Conservation (phyloP, 257 asterid genomes). For the Solanum chiquidenum region DNA sequence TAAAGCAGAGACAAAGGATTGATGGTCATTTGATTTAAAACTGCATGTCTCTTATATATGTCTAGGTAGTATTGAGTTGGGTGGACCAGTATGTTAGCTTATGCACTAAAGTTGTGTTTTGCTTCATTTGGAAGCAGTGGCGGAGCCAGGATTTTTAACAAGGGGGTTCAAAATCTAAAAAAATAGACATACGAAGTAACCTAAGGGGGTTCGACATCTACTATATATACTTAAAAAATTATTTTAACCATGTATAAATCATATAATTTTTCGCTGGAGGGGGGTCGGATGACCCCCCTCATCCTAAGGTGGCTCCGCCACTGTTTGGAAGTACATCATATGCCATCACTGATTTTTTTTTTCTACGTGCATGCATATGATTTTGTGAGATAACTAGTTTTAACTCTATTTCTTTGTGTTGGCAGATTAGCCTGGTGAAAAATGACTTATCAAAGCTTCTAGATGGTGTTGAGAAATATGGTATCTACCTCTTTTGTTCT, state of each 20-base stretch:
- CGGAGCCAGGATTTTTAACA: too few species aligned
- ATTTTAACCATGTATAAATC: too few species aligned
- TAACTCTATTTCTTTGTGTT: not conserved
- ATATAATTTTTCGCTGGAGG: too few species aligned
- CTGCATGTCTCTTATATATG: not conserved
- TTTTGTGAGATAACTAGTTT: not conserved
- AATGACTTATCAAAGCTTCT: slow-evolving; percentile 76
- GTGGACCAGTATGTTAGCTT: not conserved
- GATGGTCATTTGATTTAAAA: not conserved
- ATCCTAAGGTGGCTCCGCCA: too few species aligned
- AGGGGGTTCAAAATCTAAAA: too few species aligned
- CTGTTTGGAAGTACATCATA: not conserved
- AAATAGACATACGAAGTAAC: too few species aligned
- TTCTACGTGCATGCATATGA: not conserved
- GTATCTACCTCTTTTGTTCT: slow-evolving; percentile 20
- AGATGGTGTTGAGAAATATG: slow-evolving; percentile 77
- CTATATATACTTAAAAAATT: too few species aligned
- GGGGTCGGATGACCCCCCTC: too few species aligned
- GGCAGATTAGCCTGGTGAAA: slow-evolving; percentile 61
- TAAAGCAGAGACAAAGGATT: not conserved
- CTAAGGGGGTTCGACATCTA: too few species aligned
- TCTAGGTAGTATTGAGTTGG: not conserved
- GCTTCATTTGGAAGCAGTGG: not conserved
- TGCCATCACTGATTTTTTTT: not conserved
- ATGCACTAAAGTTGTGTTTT: not conserved